Evolutionary conservation across 192 early-diverging fungal species (phyloP), one percentile per base, ranked within the genome.

Genomic region (Rhizophagus clarus): DNA sequence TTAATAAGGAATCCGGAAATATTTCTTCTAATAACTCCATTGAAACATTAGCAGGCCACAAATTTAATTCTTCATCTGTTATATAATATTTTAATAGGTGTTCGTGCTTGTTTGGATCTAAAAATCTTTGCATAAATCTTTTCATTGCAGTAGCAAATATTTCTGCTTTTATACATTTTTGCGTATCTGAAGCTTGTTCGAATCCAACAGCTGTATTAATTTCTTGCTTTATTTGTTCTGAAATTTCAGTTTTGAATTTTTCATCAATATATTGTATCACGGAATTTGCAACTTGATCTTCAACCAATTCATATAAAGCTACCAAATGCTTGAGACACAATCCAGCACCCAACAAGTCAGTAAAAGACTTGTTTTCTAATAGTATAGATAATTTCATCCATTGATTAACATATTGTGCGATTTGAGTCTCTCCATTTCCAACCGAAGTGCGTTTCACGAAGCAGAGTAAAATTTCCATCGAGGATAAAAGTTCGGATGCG

Each of bases 261-360:
- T 76, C 34, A 24, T 63, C 62, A 17, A 81, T 37, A 49, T 17
- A 75, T 24, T 47, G 2, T 17, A 76, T 32, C 8, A 76, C 29
- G 8, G 63, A 60, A 56, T 61, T 28, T n/a, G 72, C 61, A n/a
- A 81, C 80, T 22, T 60, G 60, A 17, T 81, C 72, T 64, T 81
- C 80, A 15, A 74, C 31, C 22, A 74, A 64, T 28, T 81, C 80
- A 64, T 81, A 81, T n/a, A 81, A 62, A 20, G 80, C 71, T n/a
- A 81, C 28, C n/a, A 81, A 29, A 63, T 81, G 80, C n/a, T 34
- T 74, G 14, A 81, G 37, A 31, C 37, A 60, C 15, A 81, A 37
- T 29, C 32, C 51, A 15, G 15, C 22, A 47, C 45, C 22, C 3
- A 73, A 49, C 20, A 75, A 26, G 32, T 47, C 9, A 11, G 9